phyloP scores from a whole-genome alignment of 164 flowering plant genomes.

The Berberis vulgaris region DNA sequence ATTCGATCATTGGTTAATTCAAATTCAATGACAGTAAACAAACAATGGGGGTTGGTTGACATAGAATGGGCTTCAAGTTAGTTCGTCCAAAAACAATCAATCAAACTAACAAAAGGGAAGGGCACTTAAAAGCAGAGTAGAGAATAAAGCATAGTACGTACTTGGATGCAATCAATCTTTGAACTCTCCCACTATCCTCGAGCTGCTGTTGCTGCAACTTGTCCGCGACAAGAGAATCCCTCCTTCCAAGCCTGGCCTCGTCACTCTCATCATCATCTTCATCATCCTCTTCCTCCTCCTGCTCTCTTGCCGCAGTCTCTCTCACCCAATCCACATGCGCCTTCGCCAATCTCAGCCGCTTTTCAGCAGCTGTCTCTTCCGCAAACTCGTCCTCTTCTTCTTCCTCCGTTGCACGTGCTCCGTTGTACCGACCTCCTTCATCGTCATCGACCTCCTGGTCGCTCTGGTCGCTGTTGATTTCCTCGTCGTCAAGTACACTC shows the following conservation, averaged over 20 bases:
- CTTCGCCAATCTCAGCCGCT: constrained; percentile 39
- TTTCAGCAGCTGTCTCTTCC: constrained; percentile 52
- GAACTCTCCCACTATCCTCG: constrained; percentile 66
- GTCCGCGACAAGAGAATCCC: constrained; percentile 48
- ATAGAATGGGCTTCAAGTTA: neutral
- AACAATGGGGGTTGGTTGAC: neutral
- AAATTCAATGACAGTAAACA: neutral
- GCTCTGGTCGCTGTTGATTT: constrained; percentile 25
- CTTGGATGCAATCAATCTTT: constrained; percentile 71
- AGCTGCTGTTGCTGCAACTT: constrained; percentile 67
- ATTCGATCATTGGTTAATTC: neutral
- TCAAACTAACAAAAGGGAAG: neutral
- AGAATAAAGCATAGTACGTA: constrained; percentile 4
- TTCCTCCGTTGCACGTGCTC: constrained; percentile 7
- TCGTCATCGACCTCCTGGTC: constrained; percentile 7
- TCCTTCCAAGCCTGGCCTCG: constrained; percentile 29
- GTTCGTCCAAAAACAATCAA: neutral
- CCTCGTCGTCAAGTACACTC: constrained; percentile 13
- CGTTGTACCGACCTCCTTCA: constrained; percentile 12
- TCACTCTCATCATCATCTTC: constrained; percentile 18
- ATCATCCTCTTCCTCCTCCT: constrained; percentile 15
- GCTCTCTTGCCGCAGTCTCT: constrained; percentile 15
- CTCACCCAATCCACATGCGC: constrained; percentile 23
- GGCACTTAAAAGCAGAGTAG: neutral
- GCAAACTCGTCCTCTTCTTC: constrained; percentile 30